Evolutionary conservation across 352 stramenopile species (phyloP), one percentile per base, ranked within the genome.

Genomic region (Phytophthora cryptogea): DNA sequence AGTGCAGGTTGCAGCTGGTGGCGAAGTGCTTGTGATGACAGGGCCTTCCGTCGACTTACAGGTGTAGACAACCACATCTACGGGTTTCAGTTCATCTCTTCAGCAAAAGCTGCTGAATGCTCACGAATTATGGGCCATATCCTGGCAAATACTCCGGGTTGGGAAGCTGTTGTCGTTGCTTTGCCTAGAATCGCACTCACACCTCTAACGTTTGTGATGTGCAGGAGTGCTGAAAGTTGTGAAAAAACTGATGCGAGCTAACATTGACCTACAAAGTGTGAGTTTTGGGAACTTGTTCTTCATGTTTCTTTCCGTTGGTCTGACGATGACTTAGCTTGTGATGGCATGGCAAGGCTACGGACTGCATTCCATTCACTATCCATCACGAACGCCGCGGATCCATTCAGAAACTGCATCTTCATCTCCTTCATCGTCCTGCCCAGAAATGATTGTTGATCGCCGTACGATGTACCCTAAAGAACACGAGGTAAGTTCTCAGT

Each of bases 31-130:
- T 41, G 44, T 9, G 66, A 79, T 30, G 63, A 76, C 36, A 52
- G 52, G 11, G 45, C 53, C 13, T 72, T 89, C 26, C 72, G 76
- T n/a, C 64, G 78, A 33, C 78, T 87, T 41, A 63, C 63, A 30
- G 67, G 41, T 8, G 50, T 59, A 2, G 72, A 85, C 5, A 73
- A 72, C 8, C 60, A 74, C 30, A 71, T 53, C 16, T 79, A 83
- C 32, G 76, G 74, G 8, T 83, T 89, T 46, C 61, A 65, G 23
- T 89, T 89, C 50, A 60, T 66, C 20, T 78, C 68, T 10, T 54
- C 58, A 4, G 53, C 58, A 11, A 71, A 86, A 66, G 79, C 76
- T 5, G 42, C 49, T 26, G 79, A 83, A 32, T 89, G 69, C 44
- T 77, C 74, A n/a, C 72, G 73, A 32, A 61, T 89, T n/a, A 48